Conservation (phyloP, 2,329 filamentous ascomycete genomes). For the Alternaria burnsii region DNA sequence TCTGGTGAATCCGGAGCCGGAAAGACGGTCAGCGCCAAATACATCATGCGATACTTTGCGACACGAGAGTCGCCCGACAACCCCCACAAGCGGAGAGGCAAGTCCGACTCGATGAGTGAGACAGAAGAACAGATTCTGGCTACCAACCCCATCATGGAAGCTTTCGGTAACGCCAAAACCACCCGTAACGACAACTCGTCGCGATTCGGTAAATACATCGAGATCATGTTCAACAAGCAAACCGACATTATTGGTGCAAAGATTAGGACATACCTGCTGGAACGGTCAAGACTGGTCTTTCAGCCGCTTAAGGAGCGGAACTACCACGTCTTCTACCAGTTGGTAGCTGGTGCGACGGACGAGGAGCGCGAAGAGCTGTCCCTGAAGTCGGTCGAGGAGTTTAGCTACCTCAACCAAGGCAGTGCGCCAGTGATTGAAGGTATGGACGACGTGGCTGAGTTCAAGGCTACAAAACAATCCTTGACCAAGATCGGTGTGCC, state of each 20-base stretch:
- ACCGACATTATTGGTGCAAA: constrained; percentile 98
- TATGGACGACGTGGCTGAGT: constrained; percentile 94
- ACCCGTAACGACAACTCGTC: constrained; percentile 99
- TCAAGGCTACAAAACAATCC: constrained; percentile 85
- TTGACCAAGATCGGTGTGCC: constrained; percentile 87
- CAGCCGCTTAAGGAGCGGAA: constrained; percentile 97
- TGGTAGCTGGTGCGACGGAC: constrained; percentile 90
- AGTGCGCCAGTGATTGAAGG: constrained; percentile 90
- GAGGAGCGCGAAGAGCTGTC: constrained; percentile 81
- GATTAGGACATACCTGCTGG: constrained; percentile 93
- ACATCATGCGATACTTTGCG: constrained; percentile 99
- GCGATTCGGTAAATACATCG: constrained; percentile 98
- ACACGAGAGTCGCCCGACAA: constrained; percentile 94
- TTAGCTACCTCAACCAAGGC: constrained; percentile 96
- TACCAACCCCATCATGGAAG: constrained; percentile 99
- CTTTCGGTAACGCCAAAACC: constrained; percentile 99
- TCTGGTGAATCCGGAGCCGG: constrained; percentile 98
- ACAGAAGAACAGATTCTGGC: constrained; percentile 98
- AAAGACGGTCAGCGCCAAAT: constrained; percentile 99
- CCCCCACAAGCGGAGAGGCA: constrained; percentile 79
- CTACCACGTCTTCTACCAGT: constrained; percentile 99
- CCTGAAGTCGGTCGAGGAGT: constrained; percentile 84
- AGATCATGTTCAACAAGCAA: constrained; percentile 97
- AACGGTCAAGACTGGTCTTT: constrained; percentile 94
- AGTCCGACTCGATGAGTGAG: constrained; percentile 85